Evolutionary conservation across 31 red algal genomes (phyloP).

Genomic region (Odonthalia washingtoniensis): DNA sequence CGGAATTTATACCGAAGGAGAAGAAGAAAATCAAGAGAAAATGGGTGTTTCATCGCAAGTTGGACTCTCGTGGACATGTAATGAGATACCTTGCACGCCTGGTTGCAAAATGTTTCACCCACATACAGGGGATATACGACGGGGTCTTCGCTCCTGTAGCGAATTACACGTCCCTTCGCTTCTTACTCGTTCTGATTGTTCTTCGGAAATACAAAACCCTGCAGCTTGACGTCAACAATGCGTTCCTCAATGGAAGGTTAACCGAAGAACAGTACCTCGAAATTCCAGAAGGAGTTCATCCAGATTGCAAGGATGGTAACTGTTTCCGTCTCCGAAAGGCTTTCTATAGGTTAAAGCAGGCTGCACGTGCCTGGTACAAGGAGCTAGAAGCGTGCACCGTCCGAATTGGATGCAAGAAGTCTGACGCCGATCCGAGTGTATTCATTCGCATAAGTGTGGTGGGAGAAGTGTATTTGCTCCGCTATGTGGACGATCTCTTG

Average conservation of each 20-base stretch:
- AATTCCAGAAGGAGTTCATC: slow-evolving; percentile 34
- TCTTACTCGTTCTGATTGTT: slow-evolving; percentile 19
- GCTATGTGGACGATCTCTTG: slow-evolving; percentile 52
- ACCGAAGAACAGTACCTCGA: slow-evolving; percentile 59
- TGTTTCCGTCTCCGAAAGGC: slow-evolving; percentile 30
- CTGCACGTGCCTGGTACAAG: slow-evolving; percentile 14
- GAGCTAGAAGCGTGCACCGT: not conserved
- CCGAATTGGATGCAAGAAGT: slow-evolving; percentile 5
- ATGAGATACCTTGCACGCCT: slow-evolving; percentile 32
- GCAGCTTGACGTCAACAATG: slow-evolving; percentile 46
- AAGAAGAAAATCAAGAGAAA: not conserved
- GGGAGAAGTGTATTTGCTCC: not conserved
- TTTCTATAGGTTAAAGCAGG: slow-evolving; percentile 43
- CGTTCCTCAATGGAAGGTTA: too few species aligned
- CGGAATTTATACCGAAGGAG: not conserved
- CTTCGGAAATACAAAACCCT: not conserved
- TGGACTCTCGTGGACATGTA: slow-evolving; percentile 4
- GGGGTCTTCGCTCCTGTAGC: slow-evolving; percentile 54
- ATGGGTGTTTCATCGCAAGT: slow-evolving; percentile 56
- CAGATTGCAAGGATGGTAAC: not conserved
- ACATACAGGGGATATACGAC: slow-evolving; percentile 39
- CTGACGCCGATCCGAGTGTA: not conserved
- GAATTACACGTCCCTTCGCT: slow-evolving; percentile 33
- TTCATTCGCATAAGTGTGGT: not conserved
- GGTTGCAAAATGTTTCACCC: slow-evolving; percentile 53